phyloP scores from a whole-genome alignment of 495 filamentous ascomycete genomes.

The Glutinoglossum americanum region DNA sequence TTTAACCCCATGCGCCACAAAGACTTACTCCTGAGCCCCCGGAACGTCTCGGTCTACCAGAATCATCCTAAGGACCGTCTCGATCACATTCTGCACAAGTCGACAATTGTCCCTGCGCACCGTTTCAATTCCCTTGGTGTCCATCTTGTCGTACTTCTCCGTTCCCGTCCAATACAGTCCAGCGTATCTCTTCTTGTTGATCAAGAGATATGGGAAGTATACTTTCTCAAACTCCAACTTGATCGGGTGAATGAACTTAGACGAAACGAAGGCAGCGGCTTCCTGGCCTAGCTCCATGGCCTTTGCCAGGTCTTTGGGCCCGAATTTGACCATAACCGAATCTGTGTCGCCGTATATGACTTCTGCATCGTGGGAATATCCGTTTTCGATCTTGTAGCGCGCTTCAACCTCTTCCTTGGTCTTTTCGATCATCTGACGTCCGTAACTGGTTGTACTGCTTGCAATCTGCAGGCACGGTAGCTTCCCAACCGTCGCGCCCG shows the following conservation, averaged over 20 bases:
- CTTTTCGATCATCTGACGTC: slow-evolving; percentile 95
- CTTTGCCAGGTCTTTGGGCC: slow-evolving; percentile 56
- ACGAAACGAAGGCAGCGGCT: slow-evolving; percentile 66
- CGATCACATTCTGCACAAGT: slow-evolving; percentile 89
- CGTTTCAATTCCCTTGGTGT: slow-evolving; percentile 97
- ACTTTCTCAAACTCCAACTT: slow-evolving; percentile 99
- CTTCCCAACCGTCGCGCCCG: slow-evolving; percentile 88
- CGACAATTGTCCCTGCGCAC: slow-evolving; percentile 92
- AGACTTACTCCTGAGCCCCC: slow-evolving; percentile 74
- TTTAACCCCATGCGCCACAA: not conserved
- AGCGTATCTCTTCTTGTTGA: slow-evolving; percentile 99
- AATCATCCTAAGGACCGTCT: slow-evolving; percentile 88
- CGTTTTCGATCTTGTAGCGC: slow-evolving; percentile 77
- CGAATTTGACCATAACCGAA: slow-evolving; percentile 99
- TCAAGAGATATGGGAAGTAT: slow-evolving; percentile 92
- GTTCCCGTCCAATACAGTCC: slow-evolving; percentile 92
- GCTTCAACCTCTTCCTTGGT: slow-evolving; percentile 84
- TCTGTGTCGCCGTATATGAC: slow-evolving; percentile 99
- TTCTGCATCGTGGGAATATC: slow-evolving; percentile 78
- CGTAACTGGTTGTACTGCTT: slow-evolving; percentile 87
- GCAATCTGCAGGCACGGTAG: slow-evolving; percentile 88
- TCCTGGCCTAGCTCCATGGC: slow-evolving; percentile 91
- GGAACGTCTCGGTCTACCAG: slow-evolving; percentile 78
- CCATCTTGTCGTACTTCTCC: slow-evolving; percentile 97
- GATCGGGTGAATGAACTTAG: slow-evolving; percentile 86